Conservation (phyloP, 208 protist species). For the Crithidia expoeki region DNA sequence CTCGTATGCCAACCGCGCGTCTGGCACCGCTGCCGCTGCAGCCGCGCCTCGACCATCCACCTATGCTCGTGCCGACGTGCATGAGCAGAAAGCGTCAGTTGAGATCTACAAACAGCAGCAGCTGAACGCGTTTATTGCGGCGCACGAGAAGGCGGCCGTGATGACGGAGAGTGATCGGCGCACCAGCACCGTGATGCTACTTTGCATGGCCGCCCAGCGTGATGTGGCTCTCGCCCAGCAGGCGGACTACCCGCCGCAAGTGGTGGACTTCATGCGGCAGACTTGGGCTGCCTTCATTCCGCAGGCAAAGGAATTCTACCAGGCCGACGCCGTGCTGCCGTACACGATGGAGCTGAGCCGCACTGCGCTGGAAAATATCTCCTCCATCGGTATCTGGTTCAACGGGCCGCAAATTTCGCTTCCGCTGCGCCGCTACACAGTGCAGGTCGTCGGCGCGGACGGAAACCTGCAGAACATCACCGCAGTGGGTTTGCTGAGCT, state of each 20-base stretch:
- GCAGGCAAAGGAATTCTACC: conserved; percentile 53
- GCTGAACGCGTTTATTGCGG: conserved; percentile 49
- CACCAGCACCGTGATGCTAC: conserved; percentile 50
- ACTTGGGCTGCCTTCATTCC: conserved; percentile 63
- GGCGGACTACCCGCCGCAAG: conserved; percentile 32
- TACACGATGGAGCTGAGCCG: conserved; percentile 30
- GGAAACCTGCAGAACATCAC: conserved; percentile 48
- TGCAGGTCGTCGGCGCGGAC: conserved; percentile 45
- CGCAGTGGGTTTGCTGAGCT: conserved; percentile 64
- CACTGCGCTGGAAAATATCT: conserved; percentile 71
- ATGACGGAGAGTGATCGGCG: conserved; percentile 40
- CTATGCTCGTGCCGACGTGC: conserved; percentile 39
- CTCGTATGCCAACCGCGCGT: conserved; percentile 40
- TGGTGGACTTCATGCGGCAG: conserved; percentile 56
- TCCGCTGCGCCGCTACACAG: conserved; percentile 65
- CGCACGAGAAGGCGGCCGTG: conserved; percentile 29
- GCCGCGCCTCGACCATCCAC: background rate
- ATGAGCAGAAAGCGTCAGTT: conserved; percentile 36
- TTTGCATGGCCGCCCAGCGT: conserved; percentile 48
- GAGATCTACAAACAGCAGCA: conserved; percentile 29
- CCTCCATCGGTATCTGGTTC: conserved; percentile 78
- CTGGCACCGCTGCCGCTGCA: conserved; percentile 5
- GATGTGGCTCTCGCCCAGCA: conserved; percentile 29
- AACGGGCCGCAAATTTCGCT: conserved; percentile 57
- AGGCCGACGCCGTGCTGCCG: conserved; percentile 17